Conservation (phyloP, 139 green algal species). For the Micractinium conductrix region DNA sequence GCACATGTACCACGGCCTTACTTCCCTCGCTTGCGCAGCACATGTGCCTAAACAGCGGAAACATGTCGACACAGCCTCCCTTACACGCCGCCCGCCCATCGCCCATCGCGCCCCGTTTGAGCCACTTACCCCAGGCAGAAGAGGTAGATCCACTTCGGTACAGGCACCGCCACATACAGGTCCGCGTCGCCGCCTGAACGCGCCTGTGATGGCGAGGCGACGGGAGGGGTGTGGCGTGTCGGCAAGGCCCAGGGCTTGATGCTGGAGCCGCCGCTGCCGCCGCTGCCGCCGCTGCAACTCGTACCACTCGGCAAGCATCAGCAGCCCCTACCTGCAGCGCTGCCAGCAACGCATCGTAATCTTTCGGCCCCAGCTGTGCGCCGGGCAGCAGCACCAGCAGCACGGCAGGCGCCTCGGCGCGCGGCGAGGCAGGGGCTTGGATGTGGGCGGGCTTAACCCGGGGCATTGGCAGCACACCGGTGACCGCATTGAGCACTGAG, state of each 20-base stretch:
- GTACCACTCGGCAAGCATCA: neutral
- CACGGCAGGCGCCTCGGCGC: neutral
- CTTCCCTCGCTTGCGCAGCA: neutral
- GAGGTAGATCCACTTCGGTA: too few relatives aligned
- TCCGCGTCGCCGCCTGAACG: neutral
- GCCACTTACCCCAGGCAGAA: slow-evolving; percentile 23
- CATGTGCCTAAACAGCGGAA: neutral
- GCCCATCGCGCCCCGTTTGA: too few relatives aligned
- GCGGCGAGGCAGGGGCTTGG: neutral
- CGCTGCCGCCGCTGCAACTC: too few relatives aligned
- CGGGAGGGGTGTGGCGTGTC: too few relatives aligned
- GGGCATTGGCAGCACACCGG: too few relatives aligned
- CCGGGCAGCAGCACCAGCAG: slow-evolving; percentile 27
- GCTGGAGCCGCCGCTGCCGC: too few relatives aligned
- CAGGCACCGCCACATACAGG: slow-evolving; percentile 19
- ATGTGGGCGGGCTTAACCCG: too few relatives aligned
- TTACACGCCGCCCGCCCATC: neutral
- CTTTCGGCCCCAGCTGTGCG: slow-evolving; percentile 11
- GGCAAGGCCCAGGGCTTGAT: neutral
- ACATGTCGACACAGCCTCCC: neutral
- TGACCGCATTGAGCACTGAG: too few relatives aligned
- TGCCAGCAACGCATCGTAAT: slow-evolving; percentile 21
- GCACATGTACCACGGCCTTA: too few relatives aligned
- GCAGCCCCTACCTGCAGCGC: neutral
- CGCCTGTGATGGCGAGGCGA: neutral